These are phyloP conservation scores for Spathaspora hagerdaliae DNA, from an alignment of 805 yeast species.

Conservation along the genomic window DNA sequence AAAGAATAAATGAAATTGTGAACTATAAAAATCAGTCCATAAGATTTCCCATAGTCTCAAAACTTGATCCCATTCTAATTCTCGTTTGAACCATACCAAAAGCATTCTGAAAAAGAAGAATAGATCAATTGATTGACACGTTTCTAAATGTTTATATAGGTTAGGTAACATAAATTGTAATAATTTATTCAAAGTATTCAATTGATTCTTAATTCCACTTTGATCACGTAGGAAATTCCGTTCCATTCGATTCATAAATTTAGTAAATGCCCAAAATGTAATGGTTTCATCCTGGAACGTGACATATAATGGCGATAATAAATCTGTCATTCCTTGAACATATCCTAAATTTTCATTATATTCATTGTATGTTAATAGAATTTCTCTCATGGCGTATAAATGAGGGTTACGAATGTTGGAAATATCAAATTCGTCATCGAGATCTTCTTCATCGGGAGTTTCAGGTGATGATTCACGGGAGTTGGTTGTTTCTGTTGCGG, in stretches of 20 bases:
- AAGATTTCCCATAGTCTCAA: constrained; percentile 86
- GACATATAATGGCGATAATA: constrained; percentile 79
- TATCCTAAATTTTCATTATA: constrained; percentile 82
- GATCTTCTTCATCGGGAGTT: constrained; percentile 23
- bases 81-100: constrained; percentile 87
- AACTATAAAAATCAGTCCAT: constrained; percentile 82
- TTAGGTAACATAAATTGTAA: constrained; percentile 89
- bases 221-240: constrained; percentile 89
- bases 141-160: constrained; percentile 74
- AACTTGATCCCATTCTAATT: constrained; percentile 74
- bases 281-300: constrained; percentile 64
- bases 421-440: constrained; percentile 51
- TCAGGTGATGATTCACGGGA: constrained; percentile 28
- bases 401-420: constrained; percentile 73
- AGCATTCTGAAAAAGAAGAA: constrained; percentile 95
- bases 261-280: constrained; percentile 84
- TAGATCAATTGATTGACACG: constrained; percentile 84
- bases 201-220: constrained; percentile 87
- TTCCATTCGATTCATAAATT: constrained; percentile 93
- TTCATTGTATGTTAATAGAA: constrained; percentile 82
- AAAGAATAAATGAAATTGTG: constrained; percentile 84
- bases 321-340: constrained; percentile 97
- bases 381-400: constrained; percentile 65
- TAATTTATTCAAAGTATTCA: constrained; percentile 76
- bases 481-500: background rate